Conservation (phyloP, 2,329 filamentous ascomycete genomes). For the Escovopsis sp. region DNA sequence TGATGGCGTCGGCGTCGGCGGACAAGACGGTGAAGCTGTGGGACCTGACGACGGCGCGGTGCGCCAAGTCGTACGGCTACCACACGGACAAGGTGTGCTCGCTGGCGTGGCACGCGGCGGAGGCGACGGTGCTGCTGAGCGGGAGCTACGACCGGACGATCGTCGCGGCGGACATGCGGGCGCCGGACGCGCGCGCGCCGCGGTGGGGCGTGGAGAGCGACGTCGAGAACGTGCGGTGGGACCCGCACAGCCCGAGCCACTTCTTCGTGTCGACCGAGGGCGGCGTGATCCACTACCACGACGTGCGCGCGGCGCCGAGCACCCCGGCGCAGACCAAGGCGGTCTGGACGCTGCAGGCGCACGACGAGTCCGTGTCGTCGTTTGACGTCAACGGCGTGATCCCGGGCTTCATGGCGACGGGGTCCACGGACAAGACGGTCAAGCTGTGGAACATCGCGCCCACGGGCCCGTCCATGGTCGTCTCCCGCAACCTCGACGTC, state of each 20-base stretch:
- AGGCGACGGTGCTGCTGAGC: slow-evolving; percentile 78
- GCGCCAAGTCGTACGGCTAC: slow-evolving; percentile 88
- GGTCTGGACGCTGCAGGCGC: slow-evolving; percentile 88
- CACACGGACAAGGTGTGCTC: slow-evolving; percentile 98
- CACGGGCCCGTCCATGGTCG: slow-evolving; percentile 75
- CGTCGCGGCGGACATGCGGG: slow-evolving; percentile 91
- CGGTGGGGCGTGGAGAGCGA: slow-evolving; percentile 93
- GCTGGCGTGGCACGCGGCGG: slow-evolving; percentile 77
- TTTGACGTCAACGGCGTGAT: slow-evolving; percentile 87
- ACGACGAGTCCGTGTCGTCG: slow-evolving; percentile 79
- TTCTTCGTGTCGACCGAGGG: slow-evolving; percentile 94
- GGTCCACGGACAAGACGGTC: slow-evolving; percentile 85
- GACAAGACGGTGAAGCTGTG: slow-evolving; percentile 97
- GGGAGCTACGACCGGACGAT: slow-evolving; percentile 92
- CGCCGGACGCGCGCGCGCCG: slow-evolving; percentile 66
- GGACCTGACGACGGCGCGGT: slow-evolving; percentile 85
- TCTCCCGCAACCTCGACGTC: slow-evolving; percentile 80
- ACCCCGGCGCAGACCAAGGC: slow-evolving; percentile 65
- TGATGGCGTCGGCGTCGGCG: slow-evolving; percentile 86
- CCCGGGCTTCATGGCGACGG: slow-evolving; percentile 85
- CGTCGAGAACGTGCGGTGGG: slow-evolving; percentile 85
- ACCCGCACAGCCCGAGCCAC: slow-evolving; percentile 81
- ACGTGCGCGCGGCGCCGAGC: slow-evolving; percentile 61
- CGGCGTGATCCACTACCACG: slow-evolving; percentile 84
- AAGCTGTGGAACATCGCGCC: slow-evolving; percentile 90